Conservation (phyloP, 441 rosid genomes). For the Populus hybrid region DNA sequence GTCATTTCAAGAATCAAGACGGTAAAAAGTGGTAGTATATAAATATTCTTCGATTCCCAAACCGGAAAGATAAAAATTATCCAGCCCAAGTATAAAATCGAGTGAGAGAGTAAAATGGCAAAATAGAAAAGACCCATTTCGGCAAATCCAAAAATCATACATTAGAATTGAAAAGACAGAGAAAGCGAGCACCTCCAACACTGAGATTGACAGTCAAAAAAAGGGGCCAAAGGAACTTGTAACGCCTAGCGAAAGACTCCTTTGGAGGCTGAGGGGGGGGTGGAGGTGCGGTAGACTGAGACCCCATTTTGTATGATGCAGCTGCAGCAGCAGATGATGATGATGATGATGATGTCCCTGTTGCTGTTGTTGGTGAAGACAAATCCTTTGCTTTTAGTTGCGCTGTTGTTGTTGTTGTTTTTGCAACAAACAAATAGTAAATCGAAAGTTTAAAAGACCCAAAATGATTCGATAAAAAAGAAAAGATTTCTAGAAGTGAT, state of each 20-base stretch:
- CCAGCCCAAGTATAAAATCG: not conserved
- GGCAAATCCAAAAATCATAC: constrained; percentile 5
- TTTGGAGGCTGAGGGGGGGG: constrained; percentile 62
- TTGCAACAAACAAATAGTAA: not conserved
- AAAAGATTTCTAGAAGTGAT: not conserved
- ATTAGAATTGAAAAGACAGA: not conserved
- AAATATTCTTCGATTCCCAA: not conserved
- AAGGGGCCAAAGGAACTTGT: constrained; percentile 84
- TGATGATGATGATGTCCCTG: constrained; percentile 9
- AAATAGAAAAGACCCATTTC: constrained; percentile 14
- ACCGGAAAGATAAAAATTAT: not conserved
- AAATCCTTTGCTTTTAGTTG: constrained; percentile 35
- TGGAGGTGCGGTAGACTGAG: constrained; percentile 36
- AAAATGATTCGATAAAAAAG: not conserved
- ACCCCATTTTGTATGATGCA: constrained; percentile 62
- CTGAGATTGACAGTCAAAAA: constrained; percentile 73
- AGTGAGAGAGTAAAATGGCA: not conserved
- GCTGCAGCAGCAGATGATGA: constrained; percentile 50
- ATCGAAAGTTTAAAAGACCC: not conserved
- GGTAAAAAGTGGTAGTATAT: not conserved
- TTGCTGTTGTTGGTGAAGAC: constrained; percentile 20
- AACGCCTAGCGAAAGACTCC: constrained; percentile 80
- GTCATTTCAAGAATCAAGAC: not conserved
- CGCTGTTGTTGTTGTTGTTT: constrained; percentile 25
- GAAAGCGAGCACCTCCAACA: constrained; percentile 58